Evolutionary conservation across 805 yeast species (phyloP), one percentile per base, ranked within the genome.

Genomic region (Candida methanosorbosa): DNA sequence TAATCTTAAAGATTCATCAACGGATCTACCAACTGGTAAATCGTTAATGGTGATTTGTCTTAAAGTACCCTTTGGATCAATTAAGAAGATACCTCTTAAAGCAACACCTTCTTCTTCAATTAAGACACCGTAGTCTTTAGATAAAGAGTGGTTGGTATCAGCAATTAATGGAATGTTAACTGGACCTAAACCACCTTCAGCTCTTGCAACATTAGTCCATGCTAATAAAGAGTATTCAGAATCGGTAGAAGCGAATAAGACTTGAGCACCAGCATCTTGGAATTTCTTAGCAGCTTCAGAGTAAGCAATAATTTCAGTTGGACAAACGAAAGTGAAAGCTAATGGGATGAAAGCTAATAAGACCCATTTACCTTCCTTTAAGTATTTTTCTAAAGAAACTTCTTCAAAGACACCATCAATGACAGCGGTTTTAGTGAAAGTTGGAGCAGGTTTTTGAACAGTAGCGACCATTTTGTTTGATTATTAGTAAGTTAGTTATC

Each of bases 241-340:
- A 72, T 92, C 99, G 51, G 97, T 90, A 42, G 97, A 90, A 50
- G 97, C 97, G 52, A 92, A 87, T 58, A 92, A 76, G 35, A 92
- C 79, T 70, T 86, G 84, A 49, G 86, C 78, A 56, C 79, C 90
- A 61, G 85, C 81, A 49, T 75, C 94, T 52, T 81, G 64, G 69
- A 92, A 92, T 74, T 81, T 79, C 72, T 79, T 77, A 53, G 77
- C 83, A 51, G 97, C 96, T 53, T 90, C 95, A 45, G 96, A 84
- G 81, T 87, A 92, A 52, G 97, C 97, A 66, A 92, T 80, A 72
- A 92, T 88, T 75, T 92, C 97, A 50, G 98, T 92, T 66, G 99
- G 98, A 72, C 98, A 92, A 45, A 92, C 97, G 53, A 92, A 92
- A 42, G 99, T 92, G 88, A 92, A 92, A 35, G 98, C 98, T 76